Evolutionary conservation across 2,329 filamentous ascomycete species (phyloP), one percentile per base, ranked within the genome.

Genomic region (Fusarium poae): DNA sequence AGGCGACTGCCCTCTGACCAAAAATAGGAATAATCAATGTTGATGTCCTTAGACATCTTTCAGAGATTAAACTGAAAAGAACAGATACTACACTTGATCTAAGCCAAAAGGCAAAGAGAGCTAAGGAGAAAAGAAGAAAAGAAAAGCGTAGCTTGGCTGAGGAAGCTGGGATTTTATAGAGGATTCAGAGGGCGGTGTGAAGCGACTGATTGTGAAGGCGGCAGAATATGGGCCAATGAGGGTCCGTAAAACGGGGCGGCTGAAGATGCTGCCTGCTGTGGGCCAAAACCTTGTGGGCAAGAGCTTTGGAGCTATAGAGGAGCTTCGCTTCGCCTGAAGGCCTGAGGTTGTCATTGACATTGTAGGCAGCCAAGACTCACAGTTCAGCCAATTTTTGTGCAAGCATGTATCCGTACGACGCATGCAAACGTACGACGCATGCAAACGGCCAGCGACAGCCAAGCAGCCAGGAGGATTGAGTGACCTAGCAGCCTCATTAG

Each of bases 61-160:
- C 91, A 94, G 92, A 91, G 90, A 93, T 94, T 94, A 95, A 94
- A 93, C 92, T 94, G 90, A 93, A 92, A 93, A 94, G 91, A 94
- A 94, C 91, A 93, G 91, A 92, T 93, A 93, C 91, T 93, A 93
- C 91, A 93, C 91, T 93, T 93, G 91, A 93, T 93, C 91, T 93
- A 92, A 92, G 88, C 89, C 86, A 88, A 85, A 85, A 84, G 83
- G 79, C 79, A 81, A 81, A 81, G 79, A 81, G 79, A 81, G 79
- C 79, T 81, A 76, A 78, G 70, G 78, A 79, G 64, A 72, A 79
- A 78, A 73, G 74, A 59, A 73, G 56, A 77, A 69, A 20, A 63
- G 68, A 65, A 68, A 72, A 32, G 35, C 46, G 16, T 53, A 72
- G 68, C 54, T 52, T 16, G 4, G 65, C 34, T 56, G 66, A 65